A percentile compares a stretch with the other conserved stretches of the same genome.
phyloP scores from a whole-genome alignment of 176 grass and related monocot species.

The Tillandsia leiboldiana region DNA sequence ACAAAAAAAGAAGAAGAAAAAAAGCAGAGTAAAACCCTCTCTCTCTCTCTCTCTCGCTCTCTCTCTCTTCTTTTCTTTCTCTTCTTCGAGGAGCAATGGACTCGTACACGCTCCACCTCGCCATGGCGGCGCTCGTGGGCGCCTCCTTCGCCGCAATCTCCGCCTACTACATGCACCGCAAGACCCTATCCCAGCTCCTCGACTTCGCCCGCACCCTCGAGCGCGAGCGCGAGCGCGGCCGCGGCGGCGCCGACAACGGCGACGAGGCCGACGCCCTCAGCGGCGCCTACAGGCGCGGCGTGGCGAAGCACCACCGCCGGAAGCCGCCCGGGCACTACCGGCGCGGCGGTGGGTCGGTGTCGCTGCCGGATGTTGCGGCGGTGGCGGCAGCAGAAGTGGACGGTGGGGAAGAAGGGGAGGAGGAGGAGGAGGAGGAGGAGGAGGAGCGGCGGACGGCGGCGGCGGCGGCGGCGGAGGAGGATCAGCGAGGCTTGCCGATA shows the following conservation, averaged over 20 bases:
- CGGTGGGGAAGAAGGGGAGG: constrained; percentile 5
- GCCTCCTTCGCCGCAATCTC: constrained; percentile 76
- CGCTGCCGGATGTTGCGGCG: constrained; percentile 13
- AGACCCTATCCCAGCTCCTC: constrained; percentile 65
- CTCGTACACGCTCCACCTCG: constrained; percentile 63
- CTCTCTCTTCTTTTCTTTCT: background rate
- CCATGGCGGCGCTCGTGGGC: constrained; percentile 73
- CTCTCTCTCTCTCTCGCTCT: background rate
- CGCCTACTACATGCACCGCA: constrained; percentile 91
- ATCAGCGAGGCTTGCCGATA: constrained; percentile 43
- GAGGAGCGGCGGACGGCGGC: background rate
- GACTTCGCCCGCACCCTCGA: constrained; percentile 66
- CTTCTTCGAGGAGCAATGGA: constrained; percentile 34
- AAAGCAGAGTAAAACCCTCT: background rate
- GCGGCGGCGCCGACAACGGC: constrained; percentile 7
- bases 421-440: constrained; percentile 19
- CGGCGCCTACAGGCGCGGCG: background rate
- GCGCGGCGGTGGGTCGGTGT: constrained; percentile 10
- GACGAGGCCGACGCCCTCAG: constrained; percentile 7
- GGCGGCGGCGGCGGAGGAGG: constrained; percentile 16
- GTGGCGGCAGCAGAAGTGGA: constrained; percentile 2
- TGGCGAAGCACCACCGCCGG: background rate
- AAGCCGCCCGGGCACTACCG: constrained; percentile 11
- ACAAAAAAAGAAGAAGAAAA: background rate
- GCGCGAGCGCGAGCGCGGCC: constrained; percentile 33